These are phyloP conservation scores for sorghum (Sorghum bicolor) DNA, from an alignment of 176 grass and related monocot genomes.

Conservation along the genomic window Sorghum_bicolor_NCBIv3 NC_012872.2:66043001-66043500, in stretches of 20 bases:
- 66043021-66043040: conserved; percentile 7
- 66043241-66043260: conserved; percentile 16
- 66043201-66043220: not conserved
- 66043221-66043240: conserved; percentile 10
- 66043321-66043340: conserved; percentile 87
- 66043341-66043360: conserved; percentile 96
- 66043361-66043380: conserved; percentile 91
- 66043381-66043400: conserved; percentile 67
- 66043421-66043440: not conserved
- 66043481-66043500: not conserved
- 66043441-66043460: not conserved
- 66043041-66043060: conserved; percentile 4
- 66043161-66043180: not conserved
- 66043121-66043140: conserved; percentile 8
- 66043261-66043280: conserved; percentile 63
- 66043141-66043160: conserved; percentile 3
- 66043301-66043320: conserved; percentile 96
- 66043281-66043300: conserved; percentile 98
- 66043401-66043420: conserved; percentile 6
- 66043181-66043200: not conserved
- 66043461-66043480: not conserved
- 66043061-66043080: not conserved
- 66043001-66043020: conserved; percentile 32
- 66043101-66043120: not conserved
- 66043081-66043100: conserved; percentile 1